A percentile compares a stretch with the other conserved stretches of the same genome.
phyloP scores from a whole-genome alignment of 352 stramenopile genomes.

The Pythium brassicae region DNA sequence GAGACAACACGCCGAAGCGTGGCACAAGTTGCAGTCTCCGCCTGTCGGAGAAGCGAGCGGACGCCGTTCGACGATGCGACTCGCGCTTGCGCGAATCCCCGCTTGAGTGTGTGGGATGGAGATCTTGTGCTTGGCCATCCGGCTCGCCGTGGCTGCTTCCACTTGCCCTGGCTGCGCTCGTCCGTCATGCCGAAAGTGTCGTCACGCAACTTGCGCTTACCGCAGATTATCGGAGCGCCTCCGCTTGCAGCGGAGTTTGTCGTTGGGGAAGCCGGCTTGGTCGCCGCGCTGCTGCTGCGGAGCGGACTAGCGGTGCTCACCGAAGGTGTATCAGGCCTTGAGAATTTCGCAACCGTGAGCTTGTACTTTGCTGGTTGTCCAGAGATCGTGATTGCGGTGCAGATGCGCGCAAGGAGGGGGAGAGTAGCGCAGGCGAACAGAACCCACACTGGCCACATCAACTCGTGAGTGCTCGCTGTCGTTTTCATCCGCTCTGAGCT shows the following conservation, averaged over 20 bases:
- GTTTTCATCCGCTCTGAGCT: background rate
- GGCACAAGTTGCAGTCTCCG: background rate
- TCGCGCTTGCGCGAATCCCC: too few relatives aligned
- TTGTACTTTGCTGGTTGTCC: too few relatives aligned
- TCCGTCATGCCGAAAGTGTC: conserved; percentile 16
- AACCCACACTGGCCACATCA: too few relatives aligned
- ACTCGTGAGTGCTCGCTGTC: conserved; percentile 1
- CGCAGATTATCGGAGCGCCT: conserved; percentile 7
- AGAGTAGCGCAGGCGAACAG: too few relatives aligned
- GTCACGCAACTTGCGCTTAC: conserved; percentile 28
- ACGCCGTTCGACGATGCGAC: background rate
- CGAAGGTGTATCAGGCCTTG: too few relatives aligned
- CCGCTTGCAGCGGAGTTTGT: too few relatives aligned
- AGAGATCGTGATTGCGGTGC: too few relatives aligned
- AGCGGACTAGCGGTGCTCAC: too few relatives aligned
- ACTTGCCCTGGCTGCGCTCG: conserved; percentile 1
- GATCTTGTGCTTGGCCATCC: background rate
- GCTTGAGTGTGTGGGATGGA: background rate
- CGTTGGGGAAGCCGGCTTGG: too few relatives aligned
- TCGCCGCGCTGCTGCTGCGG: too few relatives aligned
- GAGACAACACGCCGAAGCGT: conserved; percentile 24
- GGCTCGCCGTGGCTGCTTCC: conserved; percentile 17
- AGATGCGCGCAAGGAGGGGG: too few relatives aligned
- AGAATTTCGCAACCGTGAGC: too few relatives aligned
- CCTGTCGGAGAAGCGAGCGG: background rate